Conservation (phyloP, 352 stramenopile species). For the Pythium periplocum region DNA sequence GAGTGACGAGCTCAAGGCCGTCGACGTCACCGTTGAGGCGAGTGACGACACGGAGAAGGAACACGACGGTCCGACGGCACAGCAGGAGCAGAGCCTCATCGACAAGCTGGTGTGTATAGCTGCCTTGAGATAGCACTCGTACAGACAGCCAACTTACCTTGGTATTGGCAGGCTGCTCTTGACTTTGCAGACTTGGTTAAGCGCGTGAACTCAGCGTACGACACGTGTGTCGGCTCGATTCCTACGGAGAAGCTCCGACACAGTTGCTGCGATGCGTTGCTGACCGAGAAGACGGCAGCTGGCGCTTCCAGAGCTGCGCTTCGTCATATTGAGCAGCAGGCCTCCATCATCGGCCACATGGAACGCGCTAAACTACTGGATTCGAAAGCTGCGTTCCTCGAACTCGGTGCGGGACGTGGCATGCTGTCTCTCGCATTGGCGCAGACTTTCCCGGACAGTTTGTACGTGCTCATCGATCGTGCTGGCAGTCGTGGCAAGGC, state of each 20-base stretch:
- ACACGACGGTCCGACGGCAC: constrained; percentile 29
- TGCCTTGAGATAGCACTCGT: too few species aligned
- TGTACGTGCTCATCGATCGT: constrained; percentile 77
- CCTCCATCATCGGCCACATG: constrained; percentile 81
- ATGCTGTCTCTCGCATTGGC: constrained; percentile 79
- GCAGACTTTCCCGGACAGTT: constrained; percentile 48
- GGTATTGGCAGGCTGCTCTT: constrained; percentile 20
- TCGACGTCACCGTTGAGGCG: constrained; percentile 2
- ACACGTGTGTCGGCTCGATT: constrained; percentile 48
- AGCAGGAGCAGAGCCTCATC: constrained; percentile 62
- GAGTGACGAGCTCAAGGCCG: neutral
- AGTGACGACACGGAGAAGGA: constrained; percentile 10
- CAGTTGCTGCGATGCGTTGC: constrained; percentile 49
- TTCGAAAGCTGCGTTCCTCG: constrained; percentile 41
- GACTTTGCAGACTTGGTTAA: constrained; percentile 49
- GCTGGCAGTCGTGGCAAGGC: constrained; percentile 68
- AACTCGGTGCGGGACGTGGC: constrained; percentile 67
- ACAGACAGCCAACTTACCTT: too few species aligned
- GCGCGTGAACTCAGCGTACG: constrained; percentile 50
- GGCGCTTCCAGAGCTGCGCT: constrained; percentile 56
- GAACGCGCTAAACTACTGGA: constrained; percentile 46
- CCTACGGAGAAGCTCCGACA: constrained; percentile 66
- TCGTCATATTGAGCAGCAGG: constrained; percentile 80
- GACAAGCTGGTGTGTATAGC: constrained; percentile 42
- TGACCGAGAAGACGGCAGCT: constrained; percentile 51